Evolutionary conservation across 1,284 basidiomycete species (phyloP), one percentile per base, ranked within the genome.

Genomic region (Boletus chippewaensis): DNA sequence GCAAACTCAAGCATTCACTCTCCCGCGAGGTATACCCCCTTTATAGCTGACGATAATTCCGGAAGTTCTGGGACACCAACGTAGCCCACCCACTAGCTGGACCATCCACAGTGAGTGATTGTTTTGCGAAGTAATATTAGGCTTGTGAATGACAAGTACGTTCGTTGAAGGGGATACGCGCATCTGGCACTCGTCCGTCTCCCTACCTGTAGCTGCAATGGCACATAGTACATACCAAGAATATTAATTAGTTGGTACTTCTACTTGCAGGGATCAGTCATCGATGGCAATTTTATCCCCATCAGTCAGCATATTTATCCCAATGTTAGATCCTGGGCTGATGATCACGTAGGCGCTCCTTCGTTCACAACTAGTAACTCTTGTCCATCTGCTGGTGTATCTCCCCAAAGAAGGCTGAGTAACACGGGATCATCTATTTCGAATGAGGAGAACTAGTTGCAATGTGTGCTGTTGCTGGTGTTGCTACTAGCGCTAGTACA

Each of bases 61-160:
- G 34, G 40, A 62, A 82, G 79, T 81, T 83, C 62, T 84, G 83
- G 80, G 81, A 84, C 56, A 75, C 75, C 2, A 56, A 78, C 49
- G 82, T 87, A 0, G 67, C 78, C 84, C 87, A 16, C 62, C 60
- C 9, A 60, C 84, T 61, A 84, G 80, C 58, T 89, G 87, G 85
- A 86, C 84, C 0, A 87, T n/a, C n/a, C n/a, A n/a, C 50, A 85
- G 85, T 81, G 54, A 42, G 75, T 56, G 15, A 11, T 52, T 18
- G 5, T 20, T 28, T 28, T 26, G 22, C 43, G 29, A 18, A 35
- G 6, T 3, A 24, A 29, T 36, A 10, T n/a, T 16, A 38, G 36
- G 36, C 16, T 12, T 38, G 36, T 38, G 36, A 43, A 49, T 28
- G 50, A 51, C 16, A 38, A 50, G 50, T 51, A 22, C 13, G 35